Evolutionary conservation across 2,329 filamentous ascomycete species (phyloP).

Genomic region (Fusarium sulawesiense): DNA sequence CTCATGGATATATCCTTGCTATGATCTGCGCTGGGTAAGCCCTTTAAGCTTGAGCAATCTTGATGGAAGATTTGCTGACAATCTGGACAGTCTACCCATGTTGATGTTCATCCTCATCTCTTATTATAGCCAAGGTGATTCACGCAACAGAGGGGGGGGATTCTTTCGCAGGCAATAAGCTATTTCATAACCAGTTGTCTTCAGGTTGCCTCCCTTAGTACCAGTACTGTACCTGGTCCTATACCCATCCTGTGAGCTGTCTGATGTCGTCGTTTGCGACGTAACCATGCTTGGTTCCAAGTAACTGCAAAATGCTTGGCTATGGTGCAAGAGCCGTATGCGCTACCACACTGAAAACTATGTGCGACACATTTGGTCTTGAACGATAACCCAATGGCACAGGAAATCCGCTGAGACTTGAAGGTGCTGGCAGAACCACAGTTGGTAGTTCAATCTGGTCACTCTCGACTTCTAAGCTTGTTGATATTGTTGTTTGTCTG

Average conservation of each 20-base stretch:
- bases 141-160: neutral
- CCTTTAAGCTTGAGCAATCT: neutral
- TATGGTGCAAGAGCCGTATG: neutral
- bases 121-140: neutral
- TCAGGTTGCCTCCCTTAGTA: neutral
- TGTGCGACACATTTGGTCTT: neutral
- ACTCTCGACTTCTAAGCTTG: neutral
- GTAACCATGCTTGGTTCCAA: neutral
- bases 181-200: neutral
- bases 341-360: neutral
- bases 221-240: neutral
- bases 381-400: neutral
- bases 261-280: neutral
- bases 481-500: neutral
- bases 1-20: constrained; percentile 6
- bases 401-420: neutral
- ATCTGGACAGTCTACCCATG: neutral
- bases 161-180: neutral
- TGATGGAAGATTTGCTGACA: neutral
- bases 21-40: neutral
- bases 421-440: neutral
- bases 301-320: neutral
- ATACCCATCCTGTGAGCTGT: neutral
- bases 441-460: neutral
- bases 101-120: neutral